Percentiles rank a stretch among this genome's conserved stretches.
Evolutionary conservation across 805 yeast species (phyloP).

Genomic region (Starmerella floris): DNA sequence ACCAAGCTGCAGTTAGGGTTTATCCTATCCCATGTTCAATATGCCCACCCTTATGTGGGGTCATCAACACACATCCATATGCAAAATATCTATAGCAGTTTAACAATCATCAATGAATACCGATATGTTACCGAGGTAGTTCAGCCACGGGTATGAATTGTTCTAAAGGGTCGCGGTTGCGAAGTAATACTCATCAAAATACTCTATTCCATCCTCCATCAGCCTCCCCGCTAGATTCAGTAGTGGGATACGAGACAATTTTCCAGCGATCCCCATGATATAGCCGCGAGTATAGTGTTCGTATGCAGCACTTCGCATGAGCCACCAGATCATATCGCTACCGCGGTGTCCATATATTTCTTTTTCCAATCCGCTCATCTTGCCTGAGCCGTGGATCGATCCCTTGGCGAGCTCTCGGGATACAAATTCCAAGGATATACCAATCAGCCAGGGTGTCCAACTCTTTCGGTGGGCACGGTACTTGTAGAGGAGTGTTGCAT

Average conservation of each 20-base stretch:
- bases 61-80: not conserved
- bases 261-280: conserved; percentile 21
- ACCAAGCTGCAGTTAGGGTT: too few species aligned
- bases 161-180: conserved; percentile 13
- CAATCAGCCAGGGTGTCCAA: conserved; percentile 34
- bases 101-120: not conserved
- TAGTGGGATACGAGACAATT: conserved; percentile 25
- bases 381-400: conserved; percentile 5
- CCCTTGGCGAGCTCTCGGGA: conserved; percentile 23
- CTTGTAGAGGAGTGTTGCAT: conserved; percentile 26
- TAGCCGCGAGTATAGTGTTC: conserved; percentile 25
- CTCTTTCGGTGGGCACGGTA: conserved; percentile 18
- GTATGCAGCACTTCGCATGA: conserved; percentile 30
- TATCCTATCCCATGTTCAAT: too few species aligned
- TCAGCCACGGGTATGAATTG: too few species aligned
- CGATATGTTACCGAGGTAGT: too few species aligned
- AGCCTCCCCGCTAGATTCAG: conserved; percentile 25
- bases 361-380: conserved; percentile 23
- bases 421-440: conserved; percentile 26
- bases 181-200: conserved; percentile 27
- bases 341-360: conserved; percentile 22
- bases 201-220: conserved; percentile 29
- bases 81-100: too few species aligned
- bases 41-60: too few species aligned
- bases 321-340: conserved; percentile 29